Percentiles rank a stretch among this genome's conserved stretches.
phyloP scores from a whole-genome alignment of 2,329 filamentous ascomycete genomes.

The Penicillium oxalicum region DNA sequence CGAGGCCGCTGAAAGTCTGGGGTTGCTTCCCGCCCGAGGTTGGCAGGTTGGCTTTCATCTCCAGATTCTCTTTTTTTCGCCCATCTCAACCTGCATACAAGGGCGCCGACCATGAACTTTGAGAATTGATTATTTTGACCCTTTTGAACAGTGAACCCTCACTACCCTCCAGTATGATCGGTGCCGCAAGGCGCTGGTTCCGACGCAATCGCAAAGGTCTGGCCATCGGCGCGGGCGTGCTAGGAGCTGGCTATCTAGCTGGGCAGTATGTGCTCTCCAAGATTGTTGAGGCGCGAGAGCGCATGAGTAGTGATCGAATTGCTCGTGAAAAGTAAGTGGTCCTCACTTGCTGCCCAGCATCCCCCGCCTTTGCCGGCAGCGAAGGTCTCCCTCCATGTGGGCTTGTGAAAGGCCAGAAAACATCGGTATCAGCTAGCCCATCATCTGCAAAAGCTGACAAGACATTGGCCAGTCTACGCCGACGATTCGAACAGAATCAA shows the following conservation, averaged over 20 bases:
- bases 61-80: slow-evolving; percentile 7
- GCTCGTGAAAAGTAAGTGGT: slow-evolving; percentile 82
- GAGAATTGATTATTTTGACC: neutral
- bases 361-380: neutral
- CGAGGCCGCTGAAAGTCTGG: slow-evolving; percentile 23
- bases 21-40: slow-evolving; percentile 13
- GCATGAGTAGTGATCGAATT: slow-evolving; percentile 93
- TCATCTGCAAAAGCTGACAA: slow-evolving; percentile 8
- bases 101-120: neutral
- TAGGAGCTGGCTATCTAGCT: slow-evolving; percentile 85
- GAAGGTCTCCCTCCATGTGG: slow-evolving; percentile 7
- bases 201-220: slow-evolving; percentile 85
- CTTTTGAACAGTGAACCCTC: neutral
- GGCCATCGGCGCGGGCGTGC: slow-evolving; percentile 77
- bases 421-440: neutral
- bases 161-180: slow-evolving; percentile 48
- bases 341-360: neutral
- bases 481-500: slow-evolving; percentile 97
- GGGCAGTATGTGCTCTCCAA: slow-evolving; percentile 89
- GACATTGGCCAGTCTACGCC: slow-evolving; percentile 61
- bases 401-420: slow-evolving; percentile 5
- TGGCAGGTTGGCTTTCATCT: slow-evolving; percentile 2
- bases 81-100: slow-evolving; percentile 4
- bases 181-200: slow-evolving; percentile 81
- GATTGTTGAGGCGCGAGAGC: slow-evolving; percentile 87